Conservation (phyloP, 2,329 filamentous ascomycete species). For the Fusarium verrucosum region DNA sequence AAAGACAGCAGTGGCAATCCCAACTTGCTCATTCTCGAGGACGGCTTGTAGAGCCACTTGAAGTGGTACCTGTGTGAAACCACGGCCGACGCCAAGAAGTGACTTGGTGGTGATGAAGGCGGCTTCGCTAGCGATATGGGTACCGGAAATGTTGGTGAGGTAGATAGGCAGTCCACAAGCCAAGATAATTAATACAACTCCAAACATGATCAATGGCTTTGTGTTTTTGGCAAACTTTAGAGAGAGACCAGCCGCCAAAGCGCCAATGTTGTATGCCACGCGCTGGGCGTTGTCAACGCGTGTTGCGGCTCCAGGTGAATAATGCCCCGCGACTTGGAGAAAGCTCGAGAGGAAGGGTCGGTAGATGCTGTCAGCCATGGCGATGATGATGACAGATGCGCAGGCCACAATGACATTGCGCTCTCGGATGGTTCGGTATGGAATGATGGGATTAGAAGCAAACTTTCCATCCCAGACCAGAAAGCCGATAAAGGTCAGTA, state of each 20-base stretch:
- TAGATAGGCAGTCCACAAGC: slow-evolving; percentile 30
- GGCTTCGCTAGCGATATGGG: slow-evolving; percentile 25
- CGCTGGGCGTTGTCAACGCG: slow-evolving; percentile 29
- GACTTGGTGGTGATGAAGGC: slow-evolving; percentile 30
- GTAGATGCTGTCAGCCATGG: slow-evolving; percentile 35
- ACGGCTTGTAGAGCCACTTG: slow-evolving; percentile 26
- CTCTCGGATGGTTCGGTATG: slow-evolving; percentile 28
- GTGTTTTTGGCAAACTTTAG: slow-evolving; percentile 31
- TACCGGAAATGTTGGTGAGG: slow-evolving; percentile 28
- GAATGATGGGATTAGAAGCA: slow-evolving; percentile 24
- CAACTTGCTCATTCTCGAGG: slow-evolving; percentile 21
- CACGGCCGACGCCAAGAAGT: slow-evolving; percentile 26
- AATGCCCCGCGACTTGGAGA: slow-evolving; percentile 19
- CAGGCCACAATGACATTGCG: slow-evolving; percentile 33
- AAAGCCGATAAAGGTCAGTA: slow-evolving; percentile 14
- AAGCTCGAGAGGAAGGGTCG: slow-evolving; percentile 28
- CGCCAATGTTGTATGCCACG: slow-evolving; percentile 23
- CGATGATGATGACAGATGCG: slow-evolving; percentile 21
- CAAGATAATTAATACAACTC: slow-evolving; percentile 21
- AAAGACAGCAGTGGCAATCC: slow-evolving; percentile 28
- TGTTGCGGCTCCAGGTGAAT: slow-evolving; percentile 28
- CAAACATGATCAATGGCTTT: slow-evolving; percentile 26
- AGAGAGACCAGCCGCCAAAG: neutral
- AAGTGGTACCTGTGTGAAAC: slow-evolving; percentile 12
- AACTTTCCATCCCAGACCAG: slow-evolving; percentile 28